A percentile compares a stretch with the other conserved stretches of the same genome.
Conservation (phyloP, 2,329 filamentous ascomycete genomes). For the Tolypocladium tropicale region DNA sequence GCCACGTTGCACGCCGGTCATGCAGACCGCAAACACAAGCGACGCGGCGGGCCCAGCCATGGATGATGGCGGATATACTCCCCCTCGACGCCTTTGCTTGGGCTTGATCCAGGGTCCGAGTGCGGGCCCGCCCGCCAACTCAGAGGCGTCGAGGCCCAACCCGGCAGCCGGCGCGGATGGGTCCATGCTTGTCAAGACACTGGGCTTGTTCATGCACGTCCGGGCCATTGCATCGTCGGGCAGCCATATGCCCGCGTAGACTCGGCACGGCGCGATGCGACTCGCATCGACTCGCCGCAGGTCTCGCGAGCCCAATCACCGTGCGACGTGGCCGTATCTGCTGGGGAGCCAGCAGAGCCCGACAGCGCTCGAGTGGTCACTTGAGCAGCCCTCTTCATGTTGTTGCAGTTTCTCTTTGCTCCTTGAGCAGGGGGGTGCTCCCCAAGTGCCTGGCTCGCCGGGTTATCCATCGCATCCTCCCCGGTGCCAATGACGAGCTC, state of each 20-base stretch:
- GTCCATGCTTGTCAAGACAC: constrained; percentile 1
- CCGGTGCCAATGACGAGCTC: not conserved
- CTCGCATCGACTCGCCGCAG: constrained; percentile 10
- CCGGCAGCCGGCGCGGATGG: not conserved
- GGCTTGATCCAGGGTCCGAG: constrained; percentile 2
- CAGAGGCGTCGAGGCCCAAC: constrained; percentile 8
- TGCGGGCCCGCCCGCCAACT: constrained; percentile 2
- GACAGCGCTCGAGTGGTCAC: constrained; percentile 7
- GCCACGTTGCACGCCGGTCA: constrained; percentile 24
- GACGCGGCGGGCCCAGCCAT: constrained; percentile 2
- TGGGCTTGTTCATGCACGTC: constrained; percentile 2
- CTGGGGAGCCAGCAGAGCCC: constrained; percentile 15
- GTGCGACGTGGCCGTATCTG: constrained; percentile 17
- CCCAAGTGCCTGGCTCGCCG: not conserved
- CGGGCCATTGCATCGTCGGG: constrained; percentile 13
- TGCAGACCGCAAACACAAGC: constrained; percentile 12
- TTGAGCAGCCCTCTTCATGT: constrained; percentile 1
- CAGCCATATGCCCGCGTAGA: constrained; percentile 13
- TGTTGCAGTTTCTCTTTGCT: constrained; percentile 2
- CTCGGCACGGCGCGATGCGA: constrained; percentile 4
- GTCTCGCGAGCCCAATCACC: constrained; percentile 15
- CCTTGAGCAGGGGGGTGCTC: not conserved
- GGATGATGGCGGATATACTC: constrained; percentile 3
- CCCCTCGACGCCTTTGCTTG: constrained; percentile 7
- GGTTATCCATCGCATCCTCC: not conserved